A percentile compares a stretch with the other conserved stretches of the same genome.
These are phyloP conservation scores for Caloboletus firmus DNA, from an alignment of 1,284 basidiomycete species.

Conservation along the genomic window DNA sequence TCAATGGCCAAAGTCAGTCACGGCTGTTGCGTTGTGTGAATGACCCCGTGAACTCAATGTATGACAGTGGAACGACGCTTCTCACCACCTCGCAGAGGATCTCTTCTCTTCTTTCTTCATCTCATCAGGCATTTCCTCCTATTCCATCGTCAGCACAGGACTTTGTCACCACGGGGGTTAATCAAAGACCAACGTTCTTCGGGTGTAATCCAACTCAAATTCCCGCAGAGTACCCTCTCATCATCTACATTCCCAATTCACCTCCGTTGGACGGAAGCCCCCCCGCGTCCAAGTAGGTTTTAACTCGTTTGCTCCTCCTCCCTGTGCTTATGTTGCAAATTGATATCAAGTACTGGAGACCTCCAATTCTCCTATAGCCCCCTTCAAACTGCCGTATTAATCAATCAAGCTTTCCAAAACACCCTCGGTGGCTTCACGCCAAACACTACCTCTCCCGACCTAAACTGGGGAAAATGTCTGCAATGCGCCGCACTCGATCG, in stretches of 20 bases:
- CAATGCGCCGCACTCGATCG: slow-evolving; percentile 47
- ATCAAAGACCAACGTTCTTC: slow-evolving; percentile 73
- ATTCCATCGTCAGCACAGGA: slow-evolving; percentile 53
- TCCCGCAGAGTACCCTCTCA: slow-evolving; percentile 54
- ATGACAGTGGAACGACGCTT: slow-evolving; percentile 49
- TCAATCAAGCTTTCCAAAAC: slow-evolving; percentile 54
- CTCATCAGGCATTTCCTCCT: slow-evolving; percentile 64
- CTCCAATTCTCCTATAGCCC: slow-evolving; percentile 51
- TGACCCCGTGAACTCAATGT: neutral
- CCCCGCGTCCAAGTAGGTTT: slow-evolving; percentile 59
- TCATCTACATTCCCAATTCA: slow-evolving; percentile 65
- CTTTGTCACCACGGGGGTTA: slow-evolving; percentile 65
- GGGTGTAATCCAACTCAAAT: slow-evolving; percentile 60
- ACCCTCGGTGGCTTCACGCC: slow-evolving; percentile 58
- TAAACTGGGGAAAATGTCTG: slow-evolving; percentile 41
- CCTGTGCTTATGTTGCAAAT: neutral
- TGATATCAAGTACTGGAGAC: slow-evolving; percentile 39
- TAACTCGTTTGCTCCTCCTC: neutral
- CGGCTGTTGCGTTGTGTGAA: neutral
- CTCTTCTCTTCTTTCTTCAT: slow-evolving; percentile 45
- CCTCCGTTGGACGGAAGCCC: slow-evolving; percentile 57
- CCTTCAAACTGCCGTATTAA: slow-evolving; percentile 47
- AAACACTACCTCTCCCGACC: slow-evolving; percentile 38
- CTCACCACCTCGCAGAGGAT: slow-evolving; percentile 45
- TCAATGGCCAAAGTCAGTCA: slow-evolving; percentile 65